Conservation (phyloP, 1,284 basidiomycete species). For the Irpex sp. region DNA sequence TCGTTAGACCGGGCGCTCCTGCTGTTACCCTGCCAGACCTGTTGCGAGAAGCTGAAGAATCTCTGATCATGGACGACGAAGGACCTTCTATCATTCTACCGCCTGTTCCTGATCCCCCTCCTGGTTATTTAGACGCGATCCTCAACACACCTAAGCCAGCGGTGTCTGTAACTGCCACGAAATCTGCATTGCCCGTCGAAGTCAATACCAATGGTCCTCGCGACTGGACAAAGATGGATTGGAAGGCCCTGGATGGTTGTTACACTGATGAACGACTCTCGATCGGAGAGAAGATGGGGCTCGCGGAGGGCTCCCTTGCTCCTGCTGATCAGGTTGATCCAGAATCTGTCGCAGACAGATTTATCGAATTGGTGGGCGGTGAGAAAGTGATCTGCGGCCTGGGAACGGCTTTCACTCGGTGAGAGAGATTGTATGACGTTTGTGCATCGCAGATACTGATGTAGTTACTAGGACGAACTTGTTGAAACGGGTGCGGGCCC, state of each 20-base stretch:
- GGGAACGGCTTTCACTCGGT: constrained; percentile 55
- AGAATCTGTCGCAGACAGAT: constrained; percentile 54
- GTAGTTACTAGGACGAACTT: constrained; percentile 45
- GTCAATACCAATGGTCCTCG: constrained; percentile 17
- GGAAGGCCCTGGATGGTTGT: constrained; percentile 72
- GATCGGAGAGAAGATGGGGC: constrained; percentile 32
- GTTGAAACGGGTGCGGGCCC: constrained; percentile 47
- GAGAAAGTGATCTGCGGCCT: constrained; percentile 31
- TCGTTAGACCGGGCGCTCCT: constrained; percentile 54
- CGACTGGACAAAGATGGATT: constrained; percentile 68
- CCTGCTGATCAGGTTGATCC: constrained; percentile 46
- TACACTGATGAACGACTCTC: constrained; percentile 66
- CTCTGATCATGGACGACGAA: constrained; percentile 31
- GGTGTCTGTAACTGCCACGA: constrained; percentile 14
- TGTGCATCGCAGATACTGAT: constrained; percentile 4
- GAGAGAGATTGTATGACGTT: constrained; percentile 17
- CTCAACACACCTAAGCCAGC: constrained; percentile 9
- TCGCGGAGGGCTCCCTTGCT: constrained; percentile 34
- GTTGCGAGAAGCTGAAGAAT: constrained; percentile 55
- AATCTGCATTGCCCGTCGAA: constrained; percentile 9
- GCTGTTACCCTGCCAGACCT: constrained; percentile 50
- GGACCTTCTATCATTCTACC: neutral
- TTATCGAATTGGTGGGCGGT: constrained; percentile 44
- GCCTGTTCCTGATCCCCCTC: constrained; percentile 1
- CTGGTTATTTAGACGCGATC: constrained; percentile 1